Evolutionary conservation across 2,329 filamentous ascomycete species (phyloP), one percentile per base, ranked within the genome.

Genomic region (Aspergillus novofumigatus): DNA sequence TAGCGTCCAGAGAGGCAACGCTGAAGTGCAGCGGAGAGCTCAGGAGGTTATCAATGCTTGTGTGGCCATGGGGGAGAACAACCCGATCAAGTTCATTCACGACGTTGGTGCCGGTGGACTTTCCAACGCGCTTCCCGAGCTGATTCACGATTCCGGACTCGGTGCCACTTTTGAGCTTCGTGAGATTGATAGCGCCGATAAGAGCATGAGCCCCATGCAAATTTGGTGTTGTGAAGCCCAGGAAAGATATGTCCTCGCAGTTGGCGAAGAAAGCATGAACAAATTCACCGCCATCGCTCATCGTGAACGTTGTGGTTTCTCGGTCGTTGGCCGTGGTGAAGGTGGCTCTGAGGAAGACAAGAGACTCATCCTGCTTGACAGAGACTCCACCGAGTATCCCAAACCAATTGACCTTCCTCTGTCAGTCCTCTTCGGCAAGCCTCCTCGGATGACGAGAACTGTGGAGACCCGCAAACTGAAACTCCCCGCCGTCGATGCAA

Each of bases 21-120:
- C 94, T 1, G 94, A 99, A 77, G 93, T 97, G 75, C 91, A 99
- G 75, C 84, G 94, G 61, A 85, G 94, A 66, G 94, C 93, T 1
- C 94, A 99, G 77, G 96, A 97, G 84, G 94, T 99, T 62, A 99
- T 99, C 75, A 94, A 97, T 75, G 88, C 91, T 4, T 99, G 94
- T 72, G 86, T 90, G 28, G 88, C 91, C 3, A 83, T 97, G 66
- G 93, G 92, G 17, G 79, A 86, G 3, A 81, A 91, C 62, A 97
- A 89, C 70, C 94, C 94, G 0, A 97, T 99, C 65, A 88, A 91
- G 55, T 93, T 97, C 78, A 97, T 99, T 62, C 94, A 99, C 72
- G 94, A 99, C 70, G 94, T 99, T 49, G 94, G 94, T 60, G 94
- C 94, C 52, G 94, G 94, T 68, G 94, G 94, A 58, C 78, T 92